Evolutionary conservation across 208 protist genomes (phyloP), one percentile per base, ranked within the genome.

Genomic region (Acanthamoeba lenticulata): DNA sequence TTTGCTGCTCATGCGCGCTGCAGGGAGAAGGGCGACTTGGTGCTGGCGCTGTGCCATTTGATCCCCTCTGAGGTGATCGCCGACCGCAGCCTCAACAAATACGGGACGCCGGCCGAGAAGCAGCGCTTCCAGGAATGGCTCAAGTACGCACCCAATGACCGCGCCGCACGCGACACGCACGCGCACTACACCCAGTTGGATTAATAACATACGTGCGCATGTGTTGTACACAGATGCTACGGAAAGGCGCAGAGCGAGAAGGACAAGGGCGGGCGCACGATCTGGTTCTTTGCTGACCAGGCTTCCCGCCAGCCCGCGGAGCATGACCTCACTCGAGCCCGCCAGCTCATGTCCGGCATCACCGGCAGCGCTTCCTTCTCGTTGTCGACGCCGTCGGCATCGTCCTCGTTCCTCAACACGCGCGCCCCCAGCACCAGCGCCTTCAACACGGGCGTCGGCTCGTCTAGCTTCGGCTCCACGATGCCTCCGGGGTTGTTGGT

Each of bases 61-160:
- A 44, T 92, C n/a, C 86, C 86, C 1, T 6, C 44, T 21, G 86
- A 92, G 44, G 86, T 92, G 0, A 19, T 92, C 19, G 52, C 36
- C 32, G 42, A 85, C 27, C 32, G 7, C 13, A 55, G 86, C 47
- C 29, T 92, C 24, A 77, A 92, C 86, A 92, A 92, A 24, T 92
- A 92, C 44, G 86, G 86, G 27, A 36, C 5, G 1, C 32, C 86
- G 24, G 21, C 15, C 32, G 86, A 67, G 44, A 92, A 92, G 42
- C 32, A 40, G n/a, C 32, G 40, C 32, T 92, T 92, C 86, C 19
- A 92, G 47, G 57, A 90, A n/a, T 92, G 86, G 86, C 60, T 92
- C 36, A 92, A 13, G 86, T 92, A 62, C 52, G 47, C 74, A 45
- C 74, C 36, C 62, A 4, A 3, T 2, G 1, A 9, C 4, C 32